Evolutionary conservation across 2,329 filamentous ascomycete species (phyloP).

Genomic region (Emericellopsis atlantica): DNA sequence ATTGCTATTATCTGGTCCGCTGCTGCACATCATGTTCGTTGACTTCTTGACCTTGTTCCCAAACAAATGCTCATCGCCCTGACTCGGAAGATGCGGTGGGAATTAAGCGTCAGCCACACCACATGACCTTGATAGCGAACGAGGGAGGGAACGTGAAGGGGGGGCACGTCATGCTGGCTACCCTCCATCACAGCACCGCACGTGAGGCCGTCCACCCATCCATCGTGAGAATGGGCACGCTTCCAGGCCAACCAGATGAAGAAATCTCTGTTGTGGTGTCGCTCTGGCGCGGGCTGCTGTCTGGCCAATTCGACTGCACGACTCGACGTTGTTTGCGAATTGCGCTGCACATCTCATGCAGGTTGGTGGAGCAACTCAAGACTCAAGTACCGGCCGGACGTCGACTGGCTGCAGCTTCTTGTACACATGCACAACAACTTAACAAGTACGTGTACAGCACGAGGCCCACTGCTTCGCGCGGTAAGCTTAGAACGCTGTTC

Average conservation of each 20-base stretch:
- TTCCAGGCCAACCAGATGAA: too few species aligned
- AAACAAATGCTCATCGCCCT: too few species aligned
- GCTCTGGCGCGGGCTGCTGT: too few species aligned
- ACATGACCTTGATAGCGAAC: neutral
- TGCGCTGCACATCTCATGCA: constrained; percentile 1
- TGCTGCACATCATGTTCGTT: too few species aligned
- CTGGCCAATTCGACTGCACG: neutral
- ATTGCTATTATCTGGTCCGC: too few species aligned
- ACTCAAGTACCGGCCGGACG: constrained; percentile 1
- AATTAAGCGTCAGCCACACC: neutral
- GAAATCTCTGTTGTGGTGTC: too few species aligned
- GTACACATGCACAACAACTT: neutral
- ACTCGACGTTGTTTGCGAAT: neutral
- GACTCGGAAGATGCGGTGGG: too few species aligned
- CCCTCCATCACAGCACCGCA: too few species aligned
- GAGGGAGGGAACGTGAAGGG: neutral
- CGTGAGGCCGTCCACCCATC: neutral
- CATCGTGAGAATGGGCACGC: neutral
- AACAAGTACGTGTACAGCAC: neutral
- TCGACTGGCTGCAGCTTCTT: neutral
- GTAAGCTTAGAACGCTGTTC: too few species aligned
- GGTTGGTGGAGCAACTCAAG: neutral
- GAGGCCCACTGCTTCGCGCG: too few species aligned
- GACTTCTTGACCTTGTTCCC: too few species aligned
- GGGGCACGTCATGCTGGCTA: constrained; percentile 1